Evolutionary conservation across 2,329 filamentous ascomycete species (phyloP).

Genomic region (Neurospora sp.): DNA sequence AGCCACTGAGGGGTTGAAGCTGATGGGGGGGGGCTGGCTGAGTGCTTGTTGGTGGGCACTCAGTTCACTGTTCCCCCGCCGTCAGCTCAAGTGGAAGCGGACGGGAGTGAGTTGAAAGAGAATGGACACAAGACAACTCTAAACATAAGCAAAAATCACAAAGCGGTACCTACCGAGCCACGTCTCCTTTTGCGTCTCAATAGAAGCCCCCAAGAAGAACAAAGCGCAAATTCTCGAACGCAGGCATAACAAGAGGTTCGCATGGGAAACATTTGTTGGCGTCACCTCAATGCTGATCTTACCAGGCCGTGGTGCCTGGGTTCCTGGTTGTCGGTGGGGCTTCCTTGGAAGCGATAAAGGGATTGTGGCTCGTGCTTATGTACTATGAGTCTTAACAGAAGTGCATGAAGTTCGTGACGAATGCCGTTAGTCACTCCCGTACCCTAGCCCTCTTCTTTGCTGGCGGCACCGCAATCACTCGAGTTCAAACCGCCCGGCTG

Average conservation of each 20-base stretch:
- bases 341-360: neutral
- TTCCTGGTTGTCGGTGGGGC: neutral
- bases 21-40: neutral
- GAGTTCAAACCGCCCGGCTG: slow-evolving; percentile 3
- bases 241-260: neutral
- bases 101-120: neutral
- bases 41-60: neutral
- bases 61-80: neutral
- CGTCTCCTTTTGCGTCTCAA: neutral
- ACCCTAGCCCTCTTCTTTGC: neutral
- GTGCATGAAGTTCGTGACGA: neutral
- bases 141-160: neutral
- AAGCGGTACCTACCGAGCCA: neutral
- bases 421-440: neutral
- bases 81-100: neutral
- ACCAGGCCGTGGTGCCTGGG: neutral
- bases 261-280: neutral
- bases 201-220: neutral
- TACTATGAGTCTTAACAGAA: neutral
- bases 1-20: neutral
- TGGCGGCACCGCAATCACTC: slow-evolving; percentile 6
- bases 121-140: neutral
- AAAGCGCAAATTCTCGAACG: neutral
- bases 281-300: neutral
- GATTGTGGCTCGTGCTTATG: neutral